phyloP scores from a whole-genome alignment of 257 asterid genomes.

The Perilla frutescens region DNA sequence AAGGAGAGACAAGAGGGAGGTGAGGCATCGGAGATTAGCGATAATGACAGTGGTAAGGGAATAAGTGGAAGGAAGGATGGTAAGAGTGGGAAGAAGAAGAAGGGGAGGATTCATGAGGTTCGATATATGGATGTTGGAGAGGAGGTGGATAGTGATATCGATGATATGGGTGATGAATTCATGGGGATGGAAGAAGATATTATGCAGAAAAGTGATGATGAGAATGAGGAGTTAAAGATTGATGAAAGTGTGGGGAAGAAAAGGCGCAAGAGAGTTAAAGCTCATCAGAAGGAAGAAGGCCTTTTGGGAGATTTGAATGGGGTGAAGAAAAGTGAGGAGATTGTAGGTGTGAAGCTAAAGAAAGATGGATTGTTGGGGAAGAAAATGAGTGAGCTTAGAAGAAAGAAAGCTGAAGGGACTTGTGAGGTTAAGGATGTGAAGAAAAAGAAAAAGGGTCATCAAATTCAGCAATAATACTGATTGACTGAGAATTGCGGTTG shows the following conservation, averaged over 20 bases:
- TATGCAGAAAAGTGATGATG: conserved; percentile 25
- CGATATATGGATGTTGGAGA: conserved; percentile 76
- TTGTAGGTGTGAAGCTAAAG: conserved; percentile 32
- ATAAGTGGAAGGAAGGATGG: conserved; percentile 39
- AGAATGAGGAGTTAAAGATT: conserved; percentile 25
- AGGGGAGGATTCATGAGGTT: conserved; percentile 89
- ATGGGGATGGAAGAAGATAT: neutral
- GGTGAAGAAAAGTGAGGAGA: conserved; percentile 33
- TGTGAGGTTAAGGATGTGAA: conserved; percentile 44
- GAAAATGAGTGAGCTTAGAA: conserved; percentile 43
- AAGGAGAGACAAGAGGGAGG: conserved; percentile 35
- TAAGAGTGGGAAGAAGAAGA: conserved; percentile 48
- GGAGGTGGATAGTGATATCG: conserved; percentile 50
- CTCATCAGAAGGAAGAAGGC: conserved; percentile 31
- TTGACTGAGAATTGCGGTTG: neutral
- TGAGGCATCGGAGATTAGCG: conserved; percentile 38
- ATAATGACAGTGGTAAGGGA: conserved; percentile 41
- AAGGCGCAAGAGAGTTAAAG: conserved; percentile 28
- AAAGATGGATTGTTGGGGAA: conserved; percentile 32
- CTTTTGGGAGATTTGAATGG: conserved; percentile 20
- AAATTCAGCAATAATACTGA: neutral
- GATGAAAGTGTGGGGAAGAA: conserved; percentile 30
- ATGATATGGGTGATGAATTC: conserved; percentile 38
- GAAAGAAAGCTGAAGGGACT: conserved; percentile 36
- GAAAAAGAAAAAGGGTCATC: conserved; percentile 44